These are phyloP conservation scores for Aegle marmelos DNA, from an alignment of 345 rosid species.

Conservation along the genomic window DNA sequence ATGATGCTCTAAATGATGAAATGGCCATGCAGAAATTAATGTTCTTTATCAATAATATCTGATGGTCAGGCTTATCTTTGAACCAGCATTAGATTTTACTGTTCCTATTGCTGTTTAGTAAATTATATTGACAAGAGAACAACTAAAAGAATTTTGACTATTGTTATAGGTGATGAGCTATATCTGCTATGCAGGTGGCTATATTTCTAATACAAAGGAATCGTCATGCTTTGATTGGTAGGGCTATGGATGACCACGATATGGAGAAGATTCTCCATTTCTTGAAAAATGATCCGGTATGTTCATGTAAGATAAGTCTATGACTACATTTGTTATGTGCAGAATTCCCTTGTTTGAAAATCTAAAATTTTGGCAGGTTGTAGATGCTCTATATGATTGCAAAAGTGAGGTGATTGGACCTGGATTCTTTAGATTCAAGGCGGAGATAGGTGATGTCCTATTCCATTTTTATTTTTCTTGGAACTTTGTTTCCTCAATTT, in stretches of 20 bases:
- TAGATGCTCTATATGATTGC: constrained; percentile 93
- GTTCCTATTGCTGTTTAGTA: background rate
- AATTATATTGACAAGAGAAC: background rate
- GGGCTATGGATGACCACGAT: constrained; percentile 97
- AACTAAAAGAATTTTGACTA: background rate
- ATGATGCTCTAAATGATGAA: background rate
- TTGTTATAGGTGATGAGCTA: background rate
- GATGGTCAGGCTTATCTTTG: background rate
- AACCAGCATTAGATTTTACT: background rate
- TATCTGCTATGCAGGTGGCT: constrained; percentile 59
- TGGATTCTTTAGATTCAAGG: constrained; percentile 96
- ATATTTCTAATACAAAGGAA: constrained; percentile 97
- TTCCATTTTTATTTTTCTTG: background rate
- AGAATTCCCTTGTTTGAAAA: background rate
- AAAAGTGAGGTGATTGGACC: constrained; percentile 99
- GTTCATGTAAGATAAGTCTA: constrained; percentile 11
- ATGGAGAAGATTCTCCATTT: constrained; percentile 86
- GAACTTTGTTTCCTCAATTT: background rate
- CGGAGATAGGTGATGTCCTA: constrained; percentile 73
- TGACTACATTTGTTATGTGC: background rate
- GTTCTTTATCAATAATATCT: background rate
- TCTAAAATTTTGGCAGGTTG: constrained; percentile 51
- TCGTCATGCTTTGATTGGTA: constrained; percentile 93
- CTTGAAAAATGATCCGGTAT: constrained; percentile 85
- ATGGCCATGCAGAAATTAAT: background rate